These are phyloP conservation scores for Irpex sp. DNA, from an alignment of 1,284 basidiomycete species.

Conservation along the genomic window DNA sequence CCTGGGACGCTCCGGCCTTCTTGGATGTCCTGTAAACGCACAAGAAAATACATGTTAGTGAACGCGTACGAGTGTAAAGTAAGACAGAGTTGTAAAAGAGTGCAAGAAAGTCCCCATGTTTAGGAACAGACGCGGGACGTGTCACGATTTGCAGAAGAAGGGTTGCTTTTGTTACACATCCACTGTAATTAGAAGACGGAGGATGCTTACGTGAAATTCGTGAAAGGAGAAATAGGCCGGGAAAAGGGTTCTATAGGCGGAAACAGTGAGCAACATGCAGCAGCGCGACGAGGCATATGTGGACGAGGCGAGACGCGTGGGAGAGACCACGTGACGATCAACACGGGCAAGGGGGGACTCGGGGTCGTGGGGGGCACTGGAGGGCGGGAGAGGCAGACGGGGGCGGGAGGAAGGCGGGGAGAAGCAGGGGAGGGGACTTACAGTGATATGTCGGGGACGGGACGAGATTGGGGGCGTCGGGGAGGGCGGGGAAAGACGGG, in stretches of 20 bases:
- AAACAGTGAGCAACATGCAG: conserved; percentile 1
- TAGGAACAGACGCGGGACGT: not conserved
- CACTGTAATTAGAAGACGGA: not conserved
- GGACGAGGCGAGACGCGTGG: conserved; percentile 1
- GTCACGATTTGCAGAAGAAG: not conserved
- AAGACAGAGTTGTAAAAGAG: not conserved
- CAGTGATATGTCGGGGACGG: conserved; percentile 3
- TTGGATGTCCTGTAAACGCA: not conserved
- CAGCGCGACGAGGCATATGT: conserved; percentile 2
- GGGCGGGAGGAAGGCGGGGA: not conserved
- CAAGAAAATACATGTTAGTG: not conserved
- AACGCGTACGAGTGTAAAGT: not conserved
- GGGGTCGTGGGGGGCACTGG: not conserved
- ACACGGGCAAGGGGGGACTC: conserved; percentile 1
- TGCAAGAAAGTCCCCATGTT: not conserved
- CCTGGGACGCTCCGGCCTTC: conserved; percentile 3
- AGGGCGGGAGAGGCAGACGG: not conserved
- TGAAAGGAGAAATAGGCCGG: not conserved
- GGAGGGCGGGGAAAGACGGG: conserved; percentile 3
- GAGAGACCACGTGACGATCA: conserved; percentile 12
- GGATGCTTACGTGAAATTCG: conserved; percentile 1
- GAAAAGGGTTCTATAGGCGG: conserved; percentile 1
- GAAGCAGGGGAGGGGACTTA: conserved; percentile 1
- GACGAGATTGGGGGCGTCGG: conserved; percentile 6
- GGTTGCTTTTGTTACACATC: not conserved